phyloP scores from a whole-genome alignment of 371 early-diverging fungal species.

The Mucor lusitanicus region DNA sequence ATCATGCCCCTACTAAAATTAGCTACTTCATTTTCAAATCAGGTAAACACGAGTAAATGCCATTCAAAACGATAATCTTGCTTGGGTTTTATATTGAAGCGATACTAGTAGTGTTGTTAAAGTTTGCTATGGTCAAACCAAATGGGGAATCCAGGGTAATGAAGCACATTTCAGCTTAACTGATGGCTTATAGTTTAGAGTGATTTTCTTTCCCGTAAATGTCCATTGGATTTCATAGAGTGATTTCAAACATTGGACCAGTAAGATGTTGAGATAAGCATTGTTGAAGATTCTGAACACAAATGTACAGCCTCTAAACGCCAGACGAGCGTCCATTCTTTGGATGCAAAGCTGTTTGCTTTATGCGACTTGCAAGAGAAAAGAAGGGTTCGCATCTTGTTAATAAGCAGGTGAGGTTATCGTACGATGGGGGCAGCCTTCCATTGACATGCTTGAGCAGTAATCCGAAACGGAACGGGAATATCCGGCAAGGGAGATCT shows the following conservation, averaged over 20 bases:
- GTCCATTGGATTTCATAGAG: neutral
- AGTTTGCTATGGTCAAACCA: too few species aligned
- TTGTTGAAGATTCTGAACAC: neutral
- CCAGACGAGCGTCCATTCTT: neutral
- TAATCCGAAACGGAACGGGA: neutral
- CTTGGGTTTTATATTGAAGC: too few species aligned
- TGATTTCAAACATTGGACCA: neutral
- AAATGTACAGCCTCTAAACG: too few species aligned
- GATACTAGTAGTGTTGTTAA: too few species aligned
- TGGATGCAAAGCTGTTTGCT: neutral
- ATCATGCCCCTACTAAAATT: too few species aligned
- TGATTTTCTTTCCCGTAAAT: neutral
- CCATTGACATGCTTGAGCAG: neutral
- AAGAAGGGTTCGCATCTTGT: neutral
- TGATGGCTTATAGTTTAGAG: neutral
- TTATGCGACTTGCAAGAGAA: neutral
- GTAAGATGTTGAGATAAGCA: neutral
- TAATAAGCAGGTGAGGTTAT: neutral
- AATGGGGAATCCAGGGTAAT: too few species aligned
- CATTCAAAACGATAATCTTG: too few species aligned
- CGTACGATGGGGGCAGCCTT: neutral
- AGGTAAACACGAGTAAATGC: too few species aligned
- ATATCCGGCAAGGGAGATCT: slow-evolving; percentile 4
- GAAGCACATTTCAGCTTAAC: neutral
- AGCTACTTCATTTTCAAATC: too few species aligned